phyloP scores from a whole-genome alignment of 2,329 filamentous ascomycete species.

The Gaeumannomyces tritici region DNA sequence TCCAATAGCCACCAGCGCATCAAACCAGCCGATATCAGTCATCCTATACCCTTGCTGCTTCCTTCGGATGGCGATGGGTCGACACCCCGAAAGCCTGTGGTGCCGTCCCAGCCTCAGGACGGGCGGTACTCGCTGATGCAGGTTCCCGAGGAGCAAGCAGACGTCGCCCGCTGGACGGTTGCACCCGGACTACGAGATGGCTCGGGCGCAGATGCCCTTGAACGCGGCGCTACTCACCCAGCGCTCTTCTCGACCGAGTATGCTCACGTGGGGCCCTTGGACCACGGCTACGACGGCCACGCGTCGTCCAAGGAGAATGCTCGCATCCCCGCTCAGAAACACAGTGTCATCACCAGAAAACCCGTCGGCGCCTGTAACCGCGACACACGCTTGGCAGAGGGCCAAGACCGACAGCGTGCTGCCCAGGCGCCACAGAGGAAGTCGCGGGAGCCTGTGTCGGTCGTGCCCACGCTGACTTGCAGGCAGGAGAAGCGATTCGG shows the following conservation, averaged over 20 bases:
- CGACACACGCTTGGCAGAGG: not conserved
- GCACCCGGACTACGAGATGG: not conserved
- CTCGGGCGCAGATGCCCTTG: not conserved
- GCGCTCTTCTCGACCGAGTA: conserved; percentile 4
- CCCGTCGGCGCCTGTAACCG: not conserved
- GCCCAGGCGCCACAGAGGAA: not conserved
- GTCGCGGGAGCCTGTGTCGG: not conserved
- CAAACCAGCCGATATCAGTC: conserved; percentile 5
- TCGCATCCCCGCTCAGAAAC: not conserved
- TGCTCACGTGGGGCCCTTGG: conserved; percentile 7
- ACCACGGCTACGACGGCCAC: conserved; percentile 4
- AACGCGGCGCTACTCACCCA: not conserved
- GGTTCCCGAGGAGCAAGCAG: not conserved
- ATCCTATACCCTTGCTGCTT: conserved; percentile 1
- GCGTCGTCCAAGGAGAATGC: not conserved
- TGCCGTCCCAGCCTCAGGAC: not conserved
- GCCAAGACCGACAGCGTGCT: not conserved
- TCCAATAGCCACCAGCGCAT: not conserved
- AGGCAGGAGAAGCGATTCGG: conserved; percentile 19
- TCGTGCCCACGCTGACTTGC: conserved; percentile 3
- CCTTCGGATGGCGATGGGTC: not conserved
- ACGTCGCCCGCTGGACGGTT: not conserved
- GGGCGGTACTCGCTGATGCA: not conserved
- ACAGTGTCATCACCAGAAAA: not conserved
- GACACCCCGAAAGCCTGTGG: not conserved